Evolutionary conservation across 2,329 filamentous ascomycete genomes (phyloP).

Genomic region (Cadophora luteo-olivacea): DNA sequence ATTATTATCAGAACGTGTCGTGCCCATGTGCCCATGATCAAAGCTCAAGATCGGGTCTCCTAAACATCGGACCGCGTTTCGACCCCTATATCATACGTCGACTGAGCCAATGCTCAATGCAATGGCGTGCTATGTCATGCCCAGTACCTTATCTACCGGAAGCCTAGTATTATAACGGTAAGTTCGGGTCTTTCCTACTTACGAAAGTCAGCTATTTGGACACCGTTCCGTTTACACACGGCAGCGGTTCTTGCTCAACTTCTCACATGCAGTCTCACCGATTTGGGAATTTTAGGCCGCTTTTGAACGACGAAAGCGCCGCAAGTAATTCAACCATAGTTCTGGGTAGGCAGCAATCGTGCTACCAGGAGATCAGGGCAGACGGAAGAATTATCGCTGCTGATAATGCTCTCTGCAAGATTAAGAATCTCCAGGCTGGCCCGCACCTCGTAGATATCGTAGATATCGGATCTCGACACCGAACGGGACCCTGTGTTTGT

Average conservation of each 20-base stretch:
- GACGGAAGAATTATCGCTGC: no score
- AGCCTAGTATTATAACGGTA: not conserved
- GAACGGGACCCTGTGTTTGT: constrained; percentile 4
- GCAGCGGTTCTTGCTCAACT: not conserved
- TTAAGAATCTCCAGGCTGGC: not conserved
- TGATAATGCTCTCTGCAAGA: not conserved
- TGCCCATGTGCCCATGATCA: not conserved
- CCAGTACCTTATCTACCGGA: not conserved
- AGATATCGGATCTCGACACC: not conserved
- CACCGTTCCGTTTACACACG: not conserved
- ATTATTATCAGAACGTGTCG: not conserved
- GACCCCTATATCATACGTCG: constrained; percentile 13
- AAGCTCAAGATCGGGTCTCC: constrained; percentile 8
- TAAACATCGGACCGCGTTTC: constrained; percentile 16
- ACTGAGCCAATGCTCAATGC: not conserved
- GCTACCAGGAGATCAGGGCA: not conserved
- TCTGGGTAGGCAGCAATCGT: not conserved
- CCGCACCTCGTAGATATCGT: not conserved
- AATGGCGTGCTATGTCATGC: no score
- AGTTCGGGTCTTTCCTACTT: not conserved
- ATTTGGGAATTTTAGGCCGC: not conserved
- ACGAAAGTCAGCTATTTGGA: not conserved
- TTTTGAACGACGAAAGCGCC: not conserved
- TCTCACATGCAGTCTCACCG: constrained; percentile 4
- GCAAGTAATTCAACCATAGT: not conserved